Percentiles rank a stretch among this genome's conserved stretches.
Conservation (phyloP, 495 filamentous ascomycete genomes). For the Podospora anserina region DNA sequence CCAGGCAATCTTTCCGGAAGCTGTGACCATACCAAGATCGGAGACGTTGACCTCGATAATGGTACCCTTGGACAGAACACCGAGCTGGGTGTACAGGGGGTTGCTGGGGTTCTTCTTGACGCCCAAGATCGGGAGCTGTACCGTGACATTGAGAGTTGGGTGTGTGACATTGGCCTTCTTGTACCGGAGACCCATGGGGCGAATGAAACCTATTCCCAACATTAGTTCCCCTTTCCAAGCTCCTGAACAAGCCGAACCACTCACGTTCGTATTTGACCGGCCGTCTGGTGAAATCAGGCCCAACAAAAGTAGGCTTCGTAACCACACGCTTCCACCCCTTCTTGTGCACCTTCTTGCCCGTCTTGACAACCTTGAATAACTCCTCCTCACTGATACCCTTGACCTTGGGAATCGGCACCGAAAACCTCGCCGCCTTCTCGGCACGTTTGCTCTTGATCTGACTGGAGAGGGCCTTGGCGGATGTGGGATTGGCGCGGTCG, state of each 20-base stretch:
- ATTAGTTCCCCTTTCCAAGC: constrained; percentile 77
- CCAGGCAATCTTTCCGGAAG: constrained; percentile 91
- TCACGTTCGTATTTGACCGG: constrained; percentile 82
- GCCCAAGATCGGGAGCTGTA: constrained; percentile 86
- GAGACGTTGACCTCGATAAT: constrained; percentile 95
- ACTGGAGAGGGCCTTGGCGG: constrained; percentile 74
- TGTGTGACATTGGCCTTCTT: constrained; percentile 94
- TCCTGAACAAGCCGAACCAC: constrained; percentile 40
- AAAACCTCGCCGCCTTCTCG: constrained; percentile 95
- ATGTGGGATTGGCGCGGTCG: constrained; percentile 78
- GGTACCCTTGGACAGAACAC: constrained; percentile 90
- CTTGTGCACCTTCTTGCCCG: constrained; percentile 64
- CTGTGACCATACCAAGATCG: constrained; percentile 89
- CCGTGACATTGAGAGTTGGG: constrained; percentile 43
- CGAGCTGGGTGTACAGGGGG: constrained; percentile 90
- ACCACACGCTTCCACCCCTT: constrained; percentile 92
- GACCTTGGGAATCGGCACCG: constrained; percentile 91
- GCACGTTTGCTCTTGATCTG: constrained; percentile 51
- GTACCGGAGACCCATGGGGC: constrained; percentile 80
- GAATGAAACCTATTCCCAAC: constrained; percentile 31
- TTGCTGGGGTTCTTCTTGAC: constrained; percentile 99
- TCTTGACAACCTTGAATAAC: constrained; percentile 98
- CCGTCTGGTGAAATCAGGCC: constrained; percentile 83
- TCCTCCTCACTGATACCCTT: constrained; percentile 93
- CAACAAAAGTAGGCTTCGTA: constrained; percentile 66